A percentile compares a stretch with the other conserved stretches of the same genome.
These are phyloP conservation scores for Cladosporium oxysporum DNA, from an alignment of 2,329 filamentous ascomycete species.

Conservation along the genomic window DNA sequence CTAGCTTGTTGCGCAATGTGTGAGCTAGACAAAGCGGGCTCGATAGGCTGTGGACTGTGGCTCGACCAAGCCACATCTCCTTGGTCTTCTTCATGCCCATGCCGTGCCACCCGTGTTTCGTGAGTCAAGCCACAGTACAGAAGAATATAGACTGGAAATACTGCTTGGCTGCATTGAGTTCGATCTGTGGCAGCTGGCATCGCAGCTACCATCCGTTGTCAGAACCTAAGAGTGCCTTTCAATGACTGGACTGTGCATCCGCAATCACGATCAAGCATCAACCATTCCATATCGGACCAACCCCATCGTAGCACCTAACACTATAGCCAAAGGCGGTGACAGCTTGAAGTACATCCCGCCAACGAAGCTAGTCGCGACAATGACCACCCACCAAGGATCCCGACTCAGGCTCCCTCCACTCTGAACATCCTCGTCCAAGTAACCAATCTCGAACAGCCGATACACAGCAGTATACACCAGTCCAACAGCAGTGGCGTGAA, in stretches of 20 bases:
- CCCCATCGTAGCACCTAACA: slow-evolving; percentile 43
- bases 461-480: slow-evolving; percentile 50
- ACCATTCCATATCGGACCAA: slow-evolving; percentile 45
- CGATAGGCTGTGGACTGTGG: slow-evolving; percentile 7
- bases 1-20: slow-evolving; percentile 2
- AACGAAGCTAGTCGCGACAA: slow-evolving; percentile 44
- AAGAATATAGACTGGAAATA: background rate
- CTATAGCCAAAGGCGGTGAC: slow-evolving; percentile 42
- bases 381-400: slow-evolving; percentile 51
- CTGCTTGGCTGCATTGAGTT: background rate
- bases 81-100: slow-evolving; percentile 7
- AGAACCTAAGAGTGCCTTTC: background rate
- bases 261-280: background rate
- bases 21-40: background rate
- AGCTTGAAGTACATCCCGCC: slow-evolving; percentile 45
- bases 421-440: slow-evolving; percentile 40
- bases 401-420: slow-evolving; percentile 40
- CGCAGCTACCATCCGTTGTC: background rate
- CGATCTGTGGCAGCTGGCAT: background rate
- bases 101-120: background rate
- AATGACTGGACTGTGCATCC: background rate
- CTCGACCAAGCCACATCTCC: slow-evolving; percentile 5
- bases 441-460: slow-evolving; percentile 47
- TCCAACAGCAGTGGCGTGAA: slow-evolving; percentile 47
- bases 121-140: background rate